Base-by-base conservation (phyloP, 768 basidiomycete genomes). In the Lactifluus volemus region DNA sequence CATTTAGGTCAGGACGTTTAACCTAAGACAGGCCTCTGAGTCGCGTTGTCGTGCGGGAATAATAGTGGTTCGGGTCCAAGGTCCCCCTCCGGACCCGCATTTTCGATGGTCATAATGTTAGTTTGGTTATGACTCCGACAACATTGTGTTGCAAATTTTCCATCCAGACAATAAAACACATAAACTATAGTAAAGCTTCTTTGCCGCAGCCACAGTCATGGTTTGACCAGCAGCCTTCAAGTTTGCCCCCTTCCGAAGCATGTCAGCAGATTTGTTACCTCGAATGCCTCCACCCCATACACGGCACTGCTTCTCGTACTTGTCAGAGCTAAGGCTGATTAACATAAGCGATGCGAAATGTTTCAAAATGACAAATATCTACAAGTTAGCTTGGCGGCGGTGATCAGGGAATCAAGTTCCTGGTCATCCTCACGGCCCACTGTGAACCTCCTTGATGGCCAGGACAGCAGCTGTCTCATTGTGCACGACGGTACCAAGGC, bases 321-420 rank as follows among this genome's bases (percentile, higher is more conserved):
- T 98, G 76, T 92, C 90, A 59, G 87, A 78, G 82, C 89, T 0
- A 34, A 0, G 17, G 39, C 38, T 38, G 25, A 38, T 25, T 25
- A 25, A 25, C 25, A 2, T 25, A 25, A 25, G 25, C 25, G 25
- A 45, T 29, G 38, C 36, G 11, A 55, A 25, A 29, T 14, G 21
- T 19, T 12, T 45, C 44, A 32, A 7, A 12, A 55, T 42, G 60
- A 19, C 19, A n/a, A 32, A 36, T 25, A 32, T 92, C 61, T 74
- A 90, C 93, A 95, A 98, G 82, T 98, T 99, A 64, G 92, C 91
- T 98, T 98, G 67, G 92, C 85, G 63, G 96, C 94, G 68, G 84
- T 87, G 71, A 98, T 81, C 70, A 98, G 81, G 67, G 89, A 98
- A 47, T 92, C 87, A 57, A 98, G 87, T 63, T 98, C 95, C 64